Percentiles rank a stretch among this genome's conserved stretches.
Conservation (phyloP, 106 monocot species). For the Dendrobium chrysotoxum region DNA sequence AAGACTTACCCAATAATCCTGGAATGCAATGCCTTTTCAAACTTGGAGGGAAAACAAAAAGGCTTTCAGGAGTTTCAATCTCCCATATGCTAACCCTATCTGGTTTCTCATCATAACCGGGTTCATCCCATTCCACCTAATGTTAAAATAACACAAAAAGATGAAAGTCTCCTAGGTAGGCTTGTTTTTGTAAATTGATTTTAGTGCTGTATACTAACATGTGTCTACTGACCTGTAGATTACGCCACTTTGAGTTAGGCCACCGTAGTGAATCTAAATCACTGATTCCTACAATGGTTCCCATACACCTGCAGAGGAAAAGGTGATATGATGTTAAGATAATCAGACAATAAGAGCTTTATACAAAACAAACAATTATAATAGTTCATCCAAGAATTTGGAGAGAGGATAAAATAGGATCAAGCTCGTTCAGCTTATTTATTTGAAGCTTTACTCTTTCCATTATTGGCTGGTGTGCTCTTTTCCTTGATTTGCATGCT, state of each 20-base stretch:
- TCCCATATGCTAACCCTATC: conserved; percentile 92
- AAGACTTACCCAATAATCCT: conserved; percentile 39
- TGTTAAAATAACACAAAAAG: conserved; percentile 6
- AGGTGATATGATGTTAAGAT: conserved; percentile 7
- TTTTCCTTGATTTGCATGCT: no score
- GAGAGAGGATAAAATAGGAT: neutral
- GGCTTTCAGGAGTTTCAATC: conserved; percentile 77
- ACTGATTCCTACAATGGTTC: conserved; percentile 68
- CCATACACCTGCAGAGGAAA: conserved; percentile 60
- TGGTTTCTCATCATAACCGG: conserved; percentile 70
- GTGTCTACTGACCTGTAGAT: conserved; percentile 57
- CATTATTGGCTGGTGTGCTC: no score
- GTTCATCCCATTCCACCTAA: conserved; percentile 99
- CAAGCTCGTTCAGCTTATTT: neutral
- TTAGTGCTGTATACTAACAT: neutral
- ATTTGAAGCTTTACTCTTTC: no score
- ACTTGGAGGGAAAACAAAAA: conserved; percentile 51
- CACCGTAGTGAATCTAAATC: conserved; percentile 85
- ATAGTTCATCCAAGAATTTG: neutral
- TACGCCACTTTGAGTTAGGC: conserved; percentile 96
- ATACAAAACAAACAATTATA: neutral
- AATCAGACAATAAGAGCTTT: neutral
- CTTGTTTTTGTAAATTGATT: neutral
- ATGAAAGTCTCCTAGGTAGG: neutral
- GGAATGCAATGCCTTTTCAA: conserved; percentile 58